A percentile compares a stretch with the other conserved stretches of the same genome.
These are phyloP conservation scores for Diplotaxis tenuifolia DNA, from an alignment of 345 rosid genomes.

Conservation along the genomic window DNA sequence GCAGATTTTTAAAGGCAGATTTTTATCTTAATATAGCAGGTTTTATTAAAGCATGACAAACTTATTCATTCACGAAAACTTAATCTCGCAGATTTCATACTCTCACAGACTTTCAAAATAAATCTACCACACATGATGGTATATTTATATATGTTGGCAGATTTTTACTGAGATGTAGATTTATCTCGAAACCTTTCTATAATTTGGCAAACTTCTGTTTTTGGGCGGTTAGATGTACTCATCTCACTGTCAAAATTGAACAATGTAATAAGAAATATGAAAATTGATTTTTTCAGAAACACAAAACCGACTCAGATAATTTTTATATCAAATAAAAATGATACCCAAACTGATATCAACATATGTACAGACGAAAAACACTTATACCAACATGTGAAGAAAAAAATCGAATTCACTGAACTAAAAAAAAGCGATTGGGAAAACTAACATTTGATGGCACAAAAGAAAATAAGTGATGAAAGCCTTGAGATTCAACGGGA, in stretches of 20 bases:
- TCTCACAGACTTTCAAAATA: too few relatives aligned
- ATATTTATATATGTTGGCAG: too few relatives aligned
- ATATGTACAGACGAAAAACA: not conserved
- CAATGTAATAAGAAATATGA: not conserved
- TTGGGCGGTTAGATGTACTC: not conserved
- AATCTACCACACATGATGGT: too few relatives aligned
- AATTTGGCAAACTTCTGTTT: too few relatives aligned
- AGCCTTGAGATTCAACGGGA: not conserved
- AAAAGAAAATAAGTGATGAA: not conserved
- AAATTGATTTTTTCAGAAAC: not conserved
- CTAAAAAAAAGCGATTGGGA: not conserved
- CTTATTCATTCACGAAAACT: too few relatives aligned
- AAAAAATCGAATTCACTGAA: not conserved
- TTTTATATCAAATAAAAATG: not conserved
- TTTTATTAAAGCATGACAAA: too few relatives aligned
- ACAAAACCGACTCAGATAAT: too few relatives aligned
- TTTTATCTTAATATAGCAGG: too few relatives aligned
- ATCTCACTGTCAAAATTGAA: not conserved
- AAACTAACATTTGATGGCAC: not conserved
- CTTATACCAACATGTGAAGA: not conserved
- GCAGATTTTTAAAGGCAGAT: too few relatives aligned
- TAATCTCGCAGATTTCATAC: too few relatives aligned
- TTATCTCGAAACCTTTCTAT: too few relatives aligned
- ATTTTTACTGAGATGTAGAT: too few relatives aligned
- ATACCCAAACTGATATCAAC: not conserved